These are phyloP conservation scores for Kuraishia borneana DNA, from an alignment of 805 yeast species.

Conservation along the genomic window DNA sequence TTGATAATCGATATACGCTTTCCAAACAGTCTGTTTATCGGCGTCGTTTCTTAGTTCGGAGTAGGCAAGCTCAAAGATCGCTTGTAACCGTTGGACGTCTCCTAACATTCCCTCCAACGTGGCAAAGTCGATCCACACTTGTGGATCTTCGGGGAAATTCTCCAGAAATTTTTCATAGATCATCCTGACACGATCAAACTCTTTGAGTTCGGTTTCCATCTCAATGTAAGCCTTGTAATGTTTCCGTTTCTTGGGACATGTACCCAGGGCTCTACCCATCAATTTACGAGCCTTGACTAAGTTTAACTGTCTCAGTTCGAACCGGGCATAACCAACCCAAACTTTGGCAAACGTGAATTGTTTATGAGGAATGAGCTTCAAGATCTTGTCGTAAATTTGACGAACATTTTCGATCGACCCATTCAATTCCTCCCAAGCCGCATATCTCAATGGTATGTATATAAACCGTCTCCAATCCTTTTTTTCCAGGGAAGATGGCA, in stretches of 20 bases:
- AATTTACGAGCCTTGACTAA: conserved; percentile 49
- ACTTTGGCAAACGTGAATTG: conserved; percentile 56
- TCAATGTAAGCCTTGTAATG: conserved; percentile 55
- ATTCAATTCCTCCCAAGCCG: conserved; percentile 47
- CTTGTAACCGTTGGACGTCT: conserved; percentile 59
- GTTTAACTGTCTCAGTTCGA: conserved; percentile 54
- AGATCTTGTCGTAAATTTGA: conserved; percentile 34
- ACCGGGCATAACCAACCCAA: conserved; percentile 65
- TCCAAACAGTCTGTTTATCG: conserved; percentile 5
- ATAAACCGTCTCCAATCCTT: conserved; percentile 59
- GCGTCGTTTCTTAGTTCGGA: conserved; percentile 4
- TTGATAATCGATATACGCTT: conserved; percentile 41
- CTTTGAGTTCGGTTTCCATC: conserved; percentile 57
- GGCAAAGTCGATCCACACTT: conserved; percentile 55
- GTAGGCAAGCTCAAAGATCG: conserved; percentile 40
- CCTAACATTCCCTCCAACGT: conserved; percentile 56
- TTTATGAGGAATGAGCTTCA: conserved; percentile 44
- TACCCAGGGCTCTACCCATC: conserved; percentile 65
- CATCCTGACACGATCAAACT: conserved; percentile 70
- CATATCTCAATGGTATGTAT: conserved; percentile 57
- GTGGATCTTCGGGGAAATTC: conserved; percentile 24
- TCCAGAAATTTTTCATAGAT: conserved; percentile 61
- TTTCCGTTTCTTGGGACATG: conserved; percentile 46
- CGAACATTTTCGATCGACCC: conserved; percentile 33
- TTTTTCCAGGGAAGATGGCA: conserved; percentile 24